Evolutionary conservation across 306 rosid species (phyloP).

Genomic region (Castanea sativa): DNA sequence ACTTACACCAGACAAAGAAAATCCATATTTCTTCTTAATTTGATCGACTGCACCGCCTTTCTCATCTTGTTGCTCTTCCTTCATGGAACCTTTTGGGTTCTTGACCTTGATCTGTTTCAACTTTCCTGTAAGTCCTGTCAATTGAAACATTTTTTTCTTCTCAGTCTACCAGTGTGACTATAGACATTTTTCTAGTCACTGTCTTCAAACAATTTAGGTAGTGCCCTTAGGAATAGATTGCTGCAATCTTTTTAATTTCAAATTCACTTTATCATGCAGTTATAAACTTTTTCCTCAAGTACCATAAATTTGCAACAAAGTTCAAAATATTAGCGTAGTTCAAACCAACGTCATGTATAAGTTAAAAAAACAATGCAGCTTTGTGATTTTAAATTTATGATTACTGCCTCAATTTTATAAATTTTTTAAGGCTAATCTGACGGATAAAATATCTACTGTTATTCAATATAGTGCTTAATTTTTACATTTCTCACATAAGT

Average conservation of each 20-base stretch:
- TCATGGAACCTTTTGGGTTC: conserved; percentile 47
- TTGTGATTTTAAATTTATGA: no score
- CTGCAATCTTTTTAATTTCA: not conserved
- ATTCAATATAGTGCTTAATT: not conserved
- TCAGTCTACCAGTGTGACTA: conserved; percentile 9
- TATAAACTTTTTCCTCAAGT: not conserved
- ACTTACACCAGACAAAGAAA: conserved; percentile 56
- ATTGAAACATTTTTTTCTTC: conserved; percentile 11
- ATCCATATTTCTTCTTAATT: conserved; percentile 81
- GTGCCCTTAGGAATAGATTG: not conserved
- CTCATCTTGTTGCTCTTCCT: conserved; percentile 59
- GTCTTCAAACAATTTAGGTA: not conserved
- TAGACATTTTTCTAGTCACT: not conserved
- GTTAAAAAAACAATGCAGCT: not conserved
- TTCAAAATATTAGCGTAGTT: not conserved
- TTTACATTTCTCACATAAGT: not conserved
- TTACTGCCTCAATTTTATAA: not conserved
- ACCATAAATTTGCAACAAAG: not conserved
- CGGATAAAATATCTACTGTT: not conserved
- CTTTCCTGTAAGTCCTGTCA: conserved; percentile 50
- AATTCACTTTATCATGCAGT: not conserved
- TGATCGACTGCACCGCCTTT: conserved; percentile 58
- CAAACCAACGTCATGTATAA: not conserved
- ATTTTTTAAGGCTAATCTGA: not conserved
- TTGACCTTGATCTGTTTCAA: conserved; percentile 64